These are phyloP conservation scores for Rhododendron kiyosumense DNA, from an alignment of 148 eudicot species.

Conservation along the genomic window DNA sequence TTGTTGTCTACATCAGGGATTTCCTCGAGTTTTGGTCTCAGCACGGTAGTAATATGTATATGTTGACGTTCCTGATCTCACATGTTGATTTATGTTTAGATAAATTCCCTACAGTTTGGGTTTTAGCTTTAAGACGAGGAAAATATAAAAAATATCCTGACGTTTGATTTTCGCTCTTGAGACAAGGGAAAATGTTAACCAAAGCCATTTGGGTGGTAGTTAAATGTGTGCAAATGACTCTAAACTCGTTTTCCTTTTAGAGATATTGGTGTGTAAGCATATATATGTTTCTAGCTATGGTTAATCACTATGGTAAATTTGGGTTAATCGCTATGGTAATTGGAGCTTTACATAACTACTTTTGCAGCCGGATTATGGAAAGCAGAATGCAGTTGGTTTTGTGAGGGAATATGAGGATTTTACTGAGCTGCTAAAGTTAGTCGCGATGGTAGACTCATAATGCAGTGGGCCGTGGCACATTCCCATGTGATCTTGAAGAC, in stretches of 20 bases:
- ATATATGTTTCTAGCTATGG: not conserved
- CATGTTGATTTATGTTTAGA: not conserved
- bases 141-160: no score
- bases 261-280: not conserved
- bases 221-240: not conserved
- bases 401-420: not conserved
- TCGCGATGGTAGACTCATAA: not conserved
- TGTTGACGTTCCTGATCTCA: not conserved
- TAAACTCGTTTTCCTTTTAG: not conserved
- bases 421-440: slow-evolving; percentile 6
- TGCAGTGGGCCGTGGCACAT: not conserved
- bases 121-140: no score
- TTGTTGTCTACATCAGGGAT: not conserved
- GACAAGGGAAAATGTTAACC: not conserved
- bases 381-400: slow-evolving; percentile 7
- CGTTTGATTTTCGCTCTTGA: not conserved
- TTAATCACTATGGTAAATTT: not conserved
- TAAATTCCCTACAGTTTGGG: not conserved
- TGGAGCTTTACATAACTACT: not conserved
- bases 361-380: not conserved
- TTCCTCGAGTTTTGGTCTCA: not conserved
- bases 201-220: not conserved
- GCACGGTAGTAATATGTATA: not conserved
- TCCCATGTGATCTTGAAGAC: not conserved
- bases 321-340: not conserved